Evolutionary conservation across 306 rosid species (phyloP).

Genomic region (Acmispon strigosus): DNA sequence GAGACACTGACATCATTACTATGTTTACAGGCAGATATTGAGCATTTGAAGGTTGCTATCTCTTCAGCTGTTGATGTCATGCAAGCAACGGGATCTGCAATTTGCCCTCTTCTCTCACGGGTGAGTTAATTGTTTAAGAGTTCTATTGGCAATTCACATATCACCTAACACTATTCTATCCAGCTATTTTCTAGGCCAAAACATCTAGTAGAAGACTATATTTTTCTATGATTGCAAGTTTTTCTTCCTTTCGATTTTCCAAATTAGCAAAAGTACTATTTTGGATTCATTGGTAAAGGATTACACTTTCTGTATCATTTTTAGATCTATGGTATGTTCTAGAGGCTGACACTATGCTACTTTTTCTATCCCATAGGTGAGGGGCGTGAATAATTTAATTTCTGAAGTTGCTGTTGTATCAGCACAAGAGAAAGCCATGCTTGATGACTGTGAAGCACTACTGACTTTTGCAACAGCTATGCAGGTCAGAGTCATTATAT

Average conservation of each 20-base stretch:
- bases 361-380: conserved; percentile 47
- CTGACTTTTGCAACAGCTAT: conserved; percentile 64
- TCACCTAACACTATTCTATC: background rate
- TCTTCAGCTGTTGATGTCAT: conserved; percentile 86
- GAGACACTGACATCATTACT: conserved; percentile 5
- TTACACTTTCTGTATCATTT: background rate
- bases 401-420: conserved; percentile 74
- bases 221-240: background rate
- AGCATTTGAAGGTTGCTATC: conserved; percentile 74
- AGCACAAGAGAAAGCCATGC: conserved; percentile 79
- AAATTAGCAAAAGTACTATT: background rate
- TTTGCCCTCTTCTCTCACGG: conserved; percentile 67
- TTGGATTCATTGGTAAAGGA: background rate
- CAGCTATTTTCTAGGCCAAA: background rate
- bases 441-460: conserved; percentile 72
- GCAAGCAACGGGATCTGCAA: conserved; percentile 84
- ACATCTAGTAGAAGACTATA: background rate
- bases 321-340: conserved; percentile 6
- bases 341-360: conserved; percentile 8
- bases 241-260: conserved; percentile 16
- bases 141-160: conserved; percentile 3
- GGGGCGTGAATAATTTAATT: conserved; percentile 59
- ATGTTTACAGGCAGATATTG: conserved; percentile 67
- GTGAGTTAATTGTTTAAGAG: conserved; percentile 37
- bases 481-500: conserved; percentile 57